Base-by-base conservation (phyloP, 441 rosid genomes). In the Erodium chrysanthum region DNA sequence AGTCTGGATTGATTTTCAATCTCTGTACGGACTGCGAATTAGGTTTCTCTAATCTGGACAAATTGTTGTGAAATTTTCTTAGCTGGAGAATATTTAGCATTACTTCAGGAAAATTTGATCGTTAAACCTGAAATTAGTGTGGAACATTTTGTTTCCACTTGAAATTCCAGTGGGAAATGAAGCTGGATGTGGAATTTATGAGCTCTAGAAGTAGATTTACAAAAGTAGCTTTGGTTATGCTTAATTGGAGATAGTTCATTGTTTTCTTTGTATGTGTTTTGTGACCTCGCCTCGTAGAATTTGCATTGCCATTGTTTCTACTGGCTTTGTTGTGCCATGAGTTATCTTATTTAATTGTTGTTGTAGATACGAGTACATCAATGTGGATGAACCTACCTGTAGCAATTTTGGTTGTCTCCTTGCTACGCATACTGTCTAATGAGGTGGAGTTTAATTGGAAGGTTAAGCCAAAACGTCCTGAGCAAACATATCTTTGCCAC, bases 381-480 rank as follows among this genome's bases (percentile, higher is more conserved):
- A 88, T 92, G 98, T 87, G 87, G 99, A 84, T 88, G 85, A 95
- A 95, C 81, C 75, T 92, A 42, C 99, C 99, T 9, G 78, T 95
- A 71, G 88, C 96, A 29, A 76, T 90, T 59, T 82, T 88, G 50
- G 37, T 83, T 65, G 86, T 83, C 59, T 79, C 81, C 7, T 80
- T 73, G 10, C 6, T 87, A 27, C 80, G 97, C 35, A 74, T 92
- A 62, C 66, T 92, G 61, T 68, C 66, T 70, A 85, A 75, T 60
- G 84, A 85, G 78, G 89, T 95, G 69, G 96, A 95, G 69, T 81
- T 95, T 79, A 80, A 79, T 67, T 85, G 98, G 97, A 95, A 84
- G 76, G 78, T 71, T 48, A 67, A 64, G 63, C 18, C 74, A 12
- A 22, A 73, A 8, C 68, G 44, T 48, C 73, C 37, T 22, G 72